Base-by-base conservation (phyloP, 148 eudicot genomes). In the Rhododendron henanense region DNA sequence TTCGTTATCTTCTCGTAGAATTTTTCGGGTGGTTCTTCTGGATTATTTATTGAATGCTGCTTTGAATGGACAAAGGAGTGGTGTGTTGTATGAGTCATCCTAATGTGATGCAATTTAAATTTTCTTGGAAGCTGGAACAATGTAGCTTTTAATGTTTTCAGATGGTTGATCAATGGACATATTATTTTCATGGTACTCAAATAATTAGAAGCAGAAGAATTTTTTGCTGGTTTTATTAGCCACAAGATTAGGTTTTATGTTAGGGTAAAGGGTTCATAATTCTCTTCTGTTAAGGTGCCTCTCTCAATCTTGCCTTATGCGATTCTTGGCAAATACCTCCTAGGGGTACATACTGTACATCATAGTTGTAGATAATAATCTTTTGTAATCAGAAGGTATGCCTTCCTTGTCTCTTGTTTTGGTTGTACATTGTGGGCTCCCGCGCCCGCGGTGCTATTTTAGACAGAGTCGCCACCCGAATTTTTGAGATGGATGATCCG, bases 391-490 rank as follows among this genome's bases (percentile, higher is more conserved):
- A 47, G 50, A 47, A 47, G 50, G 50, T 9, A 47, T 47, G 50
- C 50, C 50, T 41, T 41, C 45, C 45, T 47, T 47, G 83, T 89
- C 89, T 41, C 92, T 91, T 13, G 94, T 92, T 55, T 89, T 79
- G 45, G 88, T 87, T 7, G 99, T 23, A 95, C 6, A 0, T 41
- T n/a, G n/a, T n/a, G n/a, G n/a, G n/a, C n/a, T n/a, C n/a, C n/a
- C n/a, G n/a, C n/a, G n/a, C n/a, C n/a, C n/a, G n/a, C n/a, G n/a
- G n/a, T n/a, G n/a, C n/a, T n/a, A n/a, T n/a, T n/a, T n/a, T n/a
- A n/a, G n/a, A n/a, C n/a, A n/a, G n/a, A n/a, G n/a, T n/a, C n/a
- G n/a, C n/a, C n/a, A n/a, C n/a, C n/a, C n/a, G n/a, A n/a, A n/a
- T n/a, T n/a, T n/a, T n/a, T n/a, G n/a, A n/a, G n/a, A n/a, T n/a